Conservation (phyloP, 345 rosid genomes). For the Gossypioides kirkii region DNA sequence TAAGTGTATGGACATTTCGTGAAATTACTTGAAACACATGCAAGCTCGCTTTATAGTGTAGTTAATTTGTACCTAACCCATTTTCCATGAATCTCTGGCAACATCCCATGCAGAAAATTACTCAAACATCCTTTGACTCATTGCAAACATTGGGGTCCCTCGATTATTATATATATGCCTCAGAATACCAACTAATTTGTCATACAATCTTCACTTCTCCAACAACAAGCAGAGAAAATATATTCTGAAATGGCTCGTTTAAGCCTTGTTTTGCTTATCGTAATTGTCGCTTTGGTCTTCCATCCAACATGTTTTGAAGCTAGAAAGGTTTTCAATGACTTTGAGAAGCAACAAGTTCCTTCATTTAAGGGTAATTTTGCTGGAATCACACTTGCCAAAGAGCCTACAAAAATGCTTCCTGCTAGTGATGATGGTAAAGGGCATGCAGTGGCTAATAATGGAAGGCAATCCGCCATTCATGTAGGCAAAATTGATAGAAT, state of each 20-base stretch:
- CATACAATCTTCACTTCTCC: not conserved
- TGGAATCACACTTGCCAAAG: not conserved
- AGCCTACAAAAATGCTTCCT: not conserved
- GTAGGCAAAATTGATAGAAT: not conserved
- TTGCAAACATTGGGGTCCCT: too few species aligned
- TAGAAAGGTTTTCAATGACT: not conserved
- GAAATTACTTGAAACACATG: not conserved
- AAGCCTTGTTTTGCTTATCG: not conserved
- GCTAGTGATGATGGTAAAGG: not conserved
- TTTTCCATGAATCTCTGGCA: not conserved
- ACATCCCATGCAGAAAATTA: too few species aligned
- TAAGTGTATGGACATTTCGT: not conserved
- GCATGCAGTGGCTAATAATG: not conserved
- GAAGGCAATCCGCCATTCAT: not conserved
- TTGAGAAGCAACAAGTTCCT: not conserved
- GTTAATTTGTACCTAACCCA: not conserved
- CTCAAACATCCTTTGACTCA: too few species aligned
- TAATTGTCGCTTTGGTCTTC: not conserved
- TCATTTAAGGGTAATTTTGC: not conserved
- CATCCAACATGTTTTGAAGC: not conserved
- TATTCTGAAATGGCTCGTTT: not conserved
- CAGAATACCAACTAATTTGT: too few species aligned
- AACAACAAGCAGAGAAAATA: not conserved
- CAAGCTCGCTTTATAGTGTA: not conserved
- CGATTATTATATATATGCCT: too few species aligned